Evolutionary conservation across 1,284 basidiomycete species (phyloP).

Genomic region (Acaromyces ingoldii): DNA sequence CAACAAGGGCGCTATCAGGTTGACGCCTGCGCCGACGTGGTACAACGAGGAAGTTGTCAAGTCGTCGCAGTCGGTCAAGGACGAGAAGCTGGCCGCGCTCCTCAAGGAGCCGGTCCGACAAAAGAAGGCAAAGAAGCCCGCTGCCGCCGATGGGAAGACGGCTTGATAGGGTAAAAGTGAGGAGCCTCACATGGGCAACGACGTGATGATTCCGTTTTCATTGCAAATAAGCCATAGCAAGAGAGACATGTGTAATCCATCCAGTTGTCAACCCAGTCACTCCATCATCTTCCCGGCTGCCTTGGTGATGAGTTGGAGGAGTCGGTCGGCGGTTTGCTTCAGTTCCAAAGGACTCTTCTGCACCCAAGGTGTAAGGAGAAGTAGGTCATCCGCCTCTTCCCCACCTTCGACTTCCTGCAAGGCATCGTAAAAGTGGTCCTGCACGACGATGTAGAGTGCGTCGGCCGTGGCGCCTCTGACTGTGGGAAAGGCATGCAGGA

Average conservation of each 20-base stretch:
- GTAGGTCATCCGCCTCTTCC: conserved; percentile 5
- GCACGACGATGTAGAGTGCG: not conserved
- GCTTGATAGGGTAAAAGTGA: not conserved
- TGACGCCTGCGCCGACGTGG: conserved; percentile 83
- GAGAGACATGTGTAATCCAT: too few species aligned
- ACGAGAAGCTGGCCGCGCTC: conserved; percentile 23
- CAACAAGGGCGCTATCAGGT: conserved; percentile 62
- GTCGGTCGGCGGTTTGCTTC: not conserved
- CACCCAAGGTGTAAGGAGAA: not conserved
- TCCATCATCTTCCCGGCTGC: too few species aligned
- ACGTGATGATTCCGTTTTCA: too few species aligned
- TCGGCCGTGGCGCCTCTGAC: not conserved
- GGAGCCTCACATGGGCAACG: too few species aligned
- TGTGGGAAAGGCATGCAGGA: conserved; percentile 1
- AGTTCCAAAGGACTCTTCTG: not conserved
- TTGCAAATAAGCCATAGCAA: too few species aligned
- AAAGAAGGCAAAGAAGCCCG: conserved; percentile 3
- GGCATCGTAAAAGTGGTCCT: not conserved
- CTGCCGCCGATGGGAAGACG: not conserved
- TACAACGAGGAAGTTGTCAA: conserved; percentile 86
- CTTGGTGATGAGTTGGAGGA: not conserved
- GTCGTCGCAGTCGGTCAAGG: conserved; percentile 58
- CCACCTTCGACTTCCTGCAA: not conserved
- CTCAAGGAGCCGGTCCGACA: too few species aligned
- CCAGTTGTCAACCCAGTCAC: too few species aligned